Percentiles rank a stretch among this genome's conserved stretches.
phyloP scores from a whole-genome alignment of 176 grass and related monocot species.

The Oryza rufipogon region DNA sequence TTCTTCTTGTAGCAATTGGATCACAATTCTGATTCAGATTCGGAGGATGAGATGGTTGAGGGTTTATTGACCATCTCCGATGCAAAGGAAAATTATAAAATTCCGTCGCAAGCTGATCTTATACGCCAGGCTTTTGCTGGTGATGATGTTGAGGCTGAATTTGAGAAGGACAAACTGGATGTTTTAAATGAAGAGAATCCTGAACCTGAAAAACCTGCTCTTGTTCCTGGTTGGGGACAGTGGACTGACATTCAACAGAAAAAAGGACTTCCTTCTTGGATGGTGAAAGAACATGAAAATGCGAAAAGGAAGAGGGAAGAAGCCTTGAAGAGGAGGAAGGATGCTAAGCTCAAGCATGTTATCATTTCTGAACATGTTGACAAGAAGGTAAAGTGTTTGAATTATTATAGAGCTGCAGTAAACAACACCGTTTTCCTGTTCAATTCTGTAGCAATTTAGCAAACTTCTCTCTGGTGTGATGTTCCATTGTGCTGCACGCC shows the following conservation, averaged over 20 bases:
- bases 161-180: slow-evolving; percentile 76
- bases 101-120: slow-evolving; percentile 82
- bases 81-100: slow-evolving; percentile 59
- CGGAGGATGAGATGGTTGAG: slow-evolving; percentile 88
- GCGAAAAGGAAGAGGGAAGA: slow-evolving; percentile 88
- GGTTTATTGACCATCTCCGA: slow-evolving; percentile 63
- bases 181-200: slow-evolving; percentile 85
- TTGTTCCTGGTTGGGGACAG: slow-evolving; percentile 95
- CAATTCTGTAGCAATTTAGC: background rate
- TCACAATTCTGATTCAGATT: slow-evolving; percentile 61
- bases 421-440: background rate
- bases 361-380: slow-evolving; percentile 92
- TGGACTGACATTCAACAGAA: slow-evolving; percentile 88
- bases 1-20: slow-evolving; percentile 51
- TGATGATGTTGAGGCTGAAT: slow-evolving; percentile 96
- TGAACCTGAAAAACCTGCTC: slow-evolving; percentile 89
- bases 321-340: slow-evolving; percentile 88
- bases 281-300: slow-evolving; percentile 87
- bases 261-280: slow-evolving; percentile 88
- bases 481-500: background rate
- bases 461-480: background rate
- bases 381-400: slow-evolving; percentile 69
- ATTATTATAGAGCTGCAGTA: background rate
- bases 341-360: slow-evolving; percentile 79
- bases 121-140: slow-evolving; percentile 87